Conservation (phyloP, 2,329 filamentous ascomycete genomes). For the Zalaria obscura region DNA sequence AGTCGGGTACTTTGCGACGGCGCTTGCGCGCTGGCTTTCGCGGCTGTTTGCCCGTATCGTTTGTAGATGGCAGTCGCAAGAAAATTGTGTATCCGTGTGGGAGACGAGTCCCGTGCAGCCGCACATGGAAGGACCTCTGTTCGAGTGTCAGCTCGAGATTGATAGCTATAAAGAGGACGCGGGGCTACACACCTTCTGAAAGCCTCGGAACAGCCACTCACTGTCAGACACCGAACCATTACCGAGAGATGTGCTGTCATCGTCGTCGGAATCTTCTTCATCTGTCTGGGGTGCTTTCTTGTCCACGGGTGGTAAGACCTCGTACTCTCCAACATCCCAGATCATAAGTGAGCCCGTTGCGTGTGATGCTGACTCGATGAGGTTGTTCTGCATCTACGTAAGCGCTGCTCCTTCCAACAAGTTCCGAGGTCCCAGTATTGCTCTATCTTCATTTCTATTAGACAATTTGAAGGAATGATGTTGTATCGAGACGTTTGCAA, state of each 20-base stretch:
- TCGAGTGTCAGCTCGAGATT: background rate
- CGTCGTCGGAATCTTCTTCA: slow-evolving; percentile 16
- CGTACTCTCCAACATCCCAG: slow-evolving; percentile 32
- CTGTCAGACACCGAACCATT: slow-evolving; percentile 12
- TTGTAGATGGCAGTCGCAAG: slow-evolving; percentile 22
- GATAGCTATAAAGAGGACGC: background rate
- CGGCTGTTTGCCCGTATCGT: slow-evolving; percentile 14
- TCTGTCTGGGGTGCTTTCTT: slow-evolving; percentile 15
- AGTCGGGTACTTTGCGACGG: slow-evolving; percentile 10
- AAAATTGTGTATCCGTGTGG: slow-evolving; percentile 25
- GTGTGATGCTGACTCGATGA: slow-evolving; percentile 28
- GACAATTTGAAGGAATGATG: too few species aligned
- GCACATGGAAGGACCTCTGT: slow-evolving; percentile 23
- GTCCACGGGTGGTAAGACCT: slow-evolving; percentile 17
- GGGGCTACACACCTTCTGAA: slow-evolving; percentile 13
- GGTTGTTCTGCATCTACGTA: slow-evolving; percentile 20
- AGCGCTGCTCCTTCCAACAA: too few species aligned
- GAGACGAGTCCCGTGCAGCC: slow-evolving; percentile 25
- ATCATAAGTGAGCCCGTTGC: slow-evolving; percentile 30
- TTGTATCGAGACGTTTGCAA: background rate
- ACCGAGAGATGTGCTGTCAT: slow-evolving; percentile 6
- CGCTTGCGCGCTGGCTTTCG: slow-evolving; percentile 14
- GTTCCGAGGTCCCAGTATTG: too few species aligned
- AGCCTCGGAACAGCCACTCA: slow-evolving; percentile 23
- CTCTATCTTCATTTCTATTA: too few species aligned